These are phyloP conservation scores for Cutaneotrichosporon sp. DNA, from an alignment of 1,284 basidiomycete genomes.

Conservation along the genomic window DNA sequence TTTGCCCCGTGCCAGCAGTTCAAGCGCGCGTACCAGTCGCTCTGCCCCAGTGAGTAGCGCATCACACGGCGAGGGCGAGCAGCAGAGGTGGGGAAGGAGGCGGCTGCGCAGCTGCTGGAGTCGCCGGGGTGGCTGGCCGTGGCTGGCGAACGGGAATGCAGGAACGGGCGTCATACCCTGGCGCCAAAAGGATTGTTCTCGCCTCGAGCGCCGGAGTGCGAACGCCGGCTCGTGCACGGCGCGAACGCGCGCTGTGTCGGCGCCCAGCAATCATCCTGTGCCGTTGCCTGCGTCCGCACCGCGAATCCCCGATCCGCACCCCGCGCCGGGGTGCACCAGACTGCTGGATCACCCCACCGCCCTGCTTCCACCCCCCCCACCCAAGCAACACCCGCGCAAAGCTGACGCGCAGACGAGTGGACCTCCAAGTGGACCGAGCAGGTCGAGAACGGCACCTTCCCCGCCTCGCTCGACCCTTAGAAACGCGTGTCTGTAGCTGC, in stretches of 20 bases:
- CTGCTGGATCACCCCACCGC: no score
- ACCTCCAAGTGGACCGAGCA: slow-evolving; percentile 87
- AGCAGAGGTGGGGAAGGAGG: no score
- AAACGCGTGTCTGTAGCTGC: slow-evolving; percentile 7
- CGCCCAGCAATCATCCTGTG: background rate
- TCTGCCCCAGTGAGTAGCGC: slow-evolving; percentile 86
- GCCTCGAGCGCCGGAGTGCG: background rate
- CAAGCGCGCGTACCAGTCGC: slow-evolving; percentile 91
- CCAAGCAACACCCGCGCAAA: background rate
- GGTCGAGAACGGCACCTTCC: slow-evolving; percentile 88
- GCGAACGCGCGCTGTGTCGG: background rate
- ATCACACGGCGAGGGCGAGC: background rate
- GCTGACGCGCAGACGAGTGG: slow-evolving; percentile 70
- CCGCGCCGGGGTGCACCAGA: no score
- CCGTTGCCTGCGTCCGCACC: background rate
- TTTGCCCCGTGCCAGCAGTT: slow-evolving; percentile 99
- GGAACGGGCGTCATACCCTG: background rate
- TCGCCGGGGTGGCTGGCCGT: background rate
- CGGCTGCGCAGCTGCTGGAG: background rate
- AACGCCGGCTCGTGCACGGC: background rate
- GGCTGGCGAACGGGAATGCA: background rate
- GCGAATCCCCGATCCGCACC: no score
- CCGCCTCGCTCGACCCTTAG: slow-evolving; percentile 77
- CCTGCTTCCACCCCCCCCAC: no score
- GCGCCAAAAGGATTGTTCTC: background rate